phyloP scores from a whole-genome alignment of 768 basidiomycete species.

The Tremella mesenterica region DNA sequence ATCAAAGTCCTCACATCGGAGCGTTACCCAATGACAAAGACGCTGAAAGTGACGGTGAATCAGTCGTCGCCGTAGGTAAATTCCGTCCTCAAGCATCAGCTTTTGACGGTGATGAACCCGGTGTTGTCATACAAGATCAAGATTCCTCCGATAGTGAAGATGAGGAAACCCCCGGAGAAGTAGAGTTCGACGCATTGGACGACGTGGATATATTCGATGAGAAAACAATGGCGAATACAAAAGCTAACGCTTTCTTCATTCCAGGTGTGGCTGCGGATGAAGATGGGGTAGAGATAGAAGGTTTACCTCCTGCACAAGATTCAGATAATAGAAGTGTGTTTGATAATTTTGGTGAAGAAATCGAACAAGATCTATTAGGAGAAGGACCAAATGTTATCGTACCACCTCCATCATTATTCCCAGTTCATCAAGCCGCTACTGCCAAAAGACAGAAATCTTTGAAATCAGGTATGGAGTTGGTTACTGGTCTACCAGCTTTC shows the following conservation, averaged over 20 bases:
- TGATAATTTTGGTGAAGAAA: conserved; percentile 47
- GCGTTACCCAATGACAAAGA: conserved; percentile 49
- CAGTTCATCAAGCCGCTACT: conserved; percentile 11
- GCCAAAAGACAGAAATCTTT: conserved; percentile 15
- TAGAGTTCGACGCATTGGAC: conserved; percentile 42
- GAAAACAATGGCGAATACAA: conserved; percentile 79
- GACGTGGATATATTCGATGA: conserved; percentile 57
- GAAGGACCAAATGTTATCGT: conserved; percentile 52
- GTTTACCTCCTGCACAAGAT: conserved; percentile 1
- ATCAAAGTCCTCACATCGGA: conserved; percentile 51
- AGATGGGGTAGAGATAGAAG: conserved; percentile 17
- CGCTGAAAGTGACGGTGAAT: conserved; percentile 45
- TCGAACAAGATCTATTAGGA: conserved; percentile 70
- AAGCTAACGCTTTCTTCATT: conserved; percentile 54
- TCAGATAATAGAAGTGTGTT: conserved; percentile 25
- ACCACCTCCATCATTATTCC: conserved; percentile 36
- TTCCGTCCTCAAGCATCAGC: conserved; percentile 56
- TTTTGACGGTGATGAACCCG: conserved; percentile 31
- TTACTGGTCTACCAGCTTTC: conserved; percentile 71
- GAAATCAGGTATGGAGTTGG: conserved; percentile 44
- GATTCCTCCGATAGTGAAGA: conserved; percentile 41
- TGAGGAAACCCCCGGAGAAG: conserved; percentile 46
- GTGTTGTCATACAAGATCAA: conserved; percentile 14
- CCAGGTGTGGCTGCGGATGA: conserved; percentile 38
- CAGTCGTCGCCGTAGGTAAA: conserved; percentile 42